These are phyloP conservation scores for Talaromyces nanjingensis DNA, from an alignment of 495 filamentous ascomycete genomes.

Conservation along the genomic window DNA sequence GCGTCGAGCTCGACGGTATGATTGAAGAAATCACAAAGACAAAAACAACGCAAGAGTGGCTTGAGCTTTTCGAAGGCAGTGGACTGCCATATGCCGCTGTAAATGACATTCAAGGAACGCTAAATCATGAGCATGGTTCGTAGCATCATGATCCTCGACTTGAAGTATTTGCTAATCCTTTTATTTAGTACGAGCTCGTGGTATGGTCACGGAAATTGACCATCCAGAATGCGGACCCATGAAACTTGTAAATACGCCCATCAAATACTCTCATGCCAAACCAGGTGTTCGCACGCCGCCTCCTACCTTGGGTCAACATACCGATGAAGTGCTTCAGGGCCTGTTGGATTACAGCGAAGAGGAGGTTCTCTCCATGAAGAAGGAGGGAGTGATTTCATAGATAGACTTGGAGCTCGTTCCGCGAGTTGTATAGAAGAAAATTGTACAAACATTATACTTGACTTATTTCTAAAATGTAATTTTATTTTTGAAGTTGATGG, in stretches of 20 bases:
- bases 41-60: conserved; percentile 85
- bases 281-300: conserved; percentile 75
- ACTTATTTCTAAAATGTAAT: no score
- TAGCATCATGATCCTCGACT: not conserved
- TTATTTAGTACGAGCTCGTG: conserved; percentile 60
- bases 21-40: conserved; percentile 68
- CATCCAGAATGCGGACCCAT: conserved; percentile 79
- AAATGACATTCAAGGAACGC: conserved; percentile 79
- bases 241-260: conserved; percentile 87
- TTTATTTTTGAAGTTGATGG: no score
- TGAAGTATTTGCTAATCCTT: not conserved
- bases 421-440: not conserved
- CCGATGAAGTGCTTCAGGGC: conserved; percentile 69
- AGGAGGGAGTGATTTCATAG: conserved; percentile 65
- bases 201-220: conserved; percentile 83
- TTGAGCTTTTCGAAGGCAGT: conserved; percentile 77
- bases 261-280: conserved; percentile 83
- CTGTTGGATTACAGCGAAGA: conserved; percentile 55
- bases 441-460: no score
- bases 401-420: not conserved
- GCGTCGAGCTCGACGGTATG: conserved; percentile 63
- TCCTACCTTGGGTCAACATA: conserved; percentile 87
- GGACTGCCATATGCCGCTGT: conserved; percentile 94
- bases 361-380: conserved; percentile 56
- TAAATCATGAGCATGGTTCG: conserved; percentile 75